Evolutionary conservation across 2,329 filamentous ascomycete genomes (phyloP), one percentile per base, ranked within the genome.

Genomic region (Epichloe gansuensis): DNA sequence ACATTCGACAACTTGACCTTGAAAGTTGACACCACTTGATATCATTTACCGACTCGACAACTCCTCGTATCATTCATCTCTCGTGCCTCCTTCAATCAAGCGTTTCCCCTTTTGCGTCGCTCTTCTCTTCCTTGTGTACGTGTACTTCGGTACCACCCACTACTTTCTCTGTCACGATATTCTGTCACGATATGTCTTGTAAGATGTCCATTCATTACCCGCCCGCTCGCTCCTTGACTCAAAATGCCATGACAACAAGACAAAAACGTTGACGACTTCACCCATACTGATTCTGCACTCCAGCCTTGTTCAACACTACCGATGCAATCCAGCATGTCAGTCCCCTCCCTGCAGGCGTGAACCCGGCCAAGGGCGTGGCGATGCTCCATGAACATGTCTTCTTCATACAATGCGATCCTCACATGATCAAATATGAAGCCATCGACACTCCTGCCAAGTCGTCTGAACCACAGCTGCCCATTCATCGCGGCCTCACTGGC

Each of bases 331-430:
- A 62, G 49, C 73, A 78, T 62, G 59, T 60, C 39, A 71, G 73
- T 34, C 57, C 66, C 50, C 63, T 78, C 51, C 74, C 75, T 0
- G 54, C 61, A 2, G 67, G 63, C 34, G 61, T 63, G 39, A 59
- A 68, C 38, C 60, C 55, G 13, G 57, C 66, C 23, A 64, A 66
- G 44, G 70, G 64, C n/a, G 58, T 78, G 35, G 62, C 68, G 31
- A 66, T 71, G 50, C 71, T 80, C 34, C 76, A 77, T 27, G 70
- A 76, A 58, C 73, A 77, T 57, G 68, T 66, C 36, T 74, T 74
- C 64, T 75, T 78, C 62, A 67, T 81, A 45, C 56, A 65, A 42
- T 76, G 73, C 64, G 71, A 78, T 56, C 76, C 77, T 47, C 74
- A 77, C 64, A 68, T 74, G 62, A 59, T 67, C 54, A 70, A 68